Evolutionary conservation across 495 filamentous ascomycete species (phyloP), one percentile per base, ranked within the genome.

Genomic region (Choiromyces venosus): DNA sequence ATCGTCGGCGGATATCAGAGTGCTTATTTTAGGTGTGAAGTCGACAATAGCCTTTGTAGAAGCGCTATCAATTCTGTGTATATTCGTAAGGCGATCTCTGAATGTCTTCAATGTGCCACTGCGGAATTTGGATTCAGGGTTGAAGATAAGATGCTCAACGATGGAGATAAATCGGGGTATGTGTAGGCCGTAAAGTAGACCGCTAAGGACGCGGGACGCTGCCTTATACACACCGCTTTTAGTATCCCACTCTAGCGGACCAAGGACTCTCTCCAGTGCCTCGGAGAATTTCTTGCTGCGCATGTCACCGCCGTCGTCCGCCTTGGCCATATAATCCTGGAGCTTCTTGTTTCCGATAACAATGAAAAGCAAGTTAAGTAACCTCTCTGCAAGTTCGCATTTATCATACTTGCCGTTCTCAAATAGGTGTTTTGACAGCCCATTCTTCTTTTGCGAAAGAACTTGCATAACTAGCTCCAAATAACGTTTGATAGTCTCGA

Each of bases 131-230:
- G 91, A 85, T 68, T 92, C 89, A 2, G 89, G 88, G 25, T 89
- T 87, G 70, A 90, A 86, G 33, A 97, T 87, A 40, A 99, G 84
- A 25, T 87, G 86, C 73, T 94, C 91, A 64, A 94, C 89, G 29
- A 92, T 91, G 78, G 91, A 90, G 77, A 97, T 88, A 83, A 97
- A 93, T 82, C 96, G 92, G 46, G 88, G 85, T 10, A 91, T 92
- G 5, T 93, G 93, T 65, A 97, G 85, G 21, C 96, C 87, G 67
- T 90, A 88, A 25, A 99, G 86, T 8, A 95, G 84, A 38, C 89
- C 87, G 38, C 91, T 87, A 67, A 97, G 85, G 8, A 92, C 87
- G n/a, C 25, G 67, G 9, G 71, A 65, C 77, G 89, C 90, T 52
- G 87, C 85, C 77, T 86, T 87, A 81, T 88, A 90, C 81, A 87